phyloP scores from a whole-genome alignment of 1,284 basidiomycete species.

The Bjerkandera adusta region DNA sequence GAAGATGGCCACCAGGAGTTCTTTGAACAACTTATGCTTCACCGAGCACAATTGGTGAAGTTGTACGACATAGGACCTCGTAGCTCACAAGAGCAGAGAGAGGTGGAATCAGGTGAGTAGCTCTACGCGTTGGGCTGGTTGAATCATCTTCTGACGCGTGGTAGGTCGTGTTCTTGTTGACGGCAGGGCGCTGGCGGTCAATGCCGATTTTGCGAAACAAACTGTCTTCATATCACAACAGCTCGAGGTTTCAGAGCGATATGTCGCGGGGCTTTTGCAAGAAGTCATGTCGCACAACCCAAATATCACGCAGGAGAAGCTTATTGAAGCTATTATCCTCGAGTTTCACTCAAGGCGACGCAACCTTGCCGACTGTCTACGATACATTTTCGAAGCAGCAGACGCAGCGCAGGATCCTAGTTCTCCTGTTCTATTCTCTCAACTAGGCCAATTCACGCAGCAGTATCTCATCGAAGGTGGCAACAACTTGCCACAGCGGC shows the following conservation, averaged over 20 bases:
- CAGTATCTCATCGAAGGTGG: slow-evolving; percentile 43
- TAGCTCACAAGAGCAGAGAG: slow-evolving; percentile 61
- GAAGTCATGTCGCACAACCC: slow-evolving; percentile 61
- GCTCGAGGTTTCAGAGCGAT: slow-evolving; percentile 75
- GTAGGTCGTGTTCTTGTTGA: slow-evolving; percentile 61
- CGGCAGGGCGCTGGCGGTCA: slow-evolving; percentile 62
- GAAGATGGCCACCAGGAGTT: slow-evolving; percentile 66
- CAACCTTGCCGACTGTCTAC: slow-evolving; percentile 64
- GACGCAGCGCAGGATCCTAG: slow-evolving; percentile 38
- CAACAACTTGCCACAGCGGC: slow-evolving; percentile 46
- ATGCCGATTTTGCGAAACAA: slow-evolving; percentile 73
- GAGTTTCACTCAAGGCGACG: slow-evolving; percentile 68
- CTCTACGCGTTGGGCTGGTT: slow-evolving; percentile 2
- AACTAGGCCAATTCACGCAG: slow-evolving; percentile 51
- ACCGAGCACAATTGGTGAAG: slow-evolving; percentile 57
- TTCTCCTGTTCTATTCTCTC: slow-evolving; percentile 41
- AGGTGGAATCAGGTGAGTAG: slow-evolving; percentile 68
- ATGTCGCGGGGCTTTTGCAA: slow-evolving; percentile 68
- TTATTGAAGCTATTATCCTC: slow-evolving; percentile 62
- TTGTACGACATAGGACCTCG: slow-evolving; percentile 64
- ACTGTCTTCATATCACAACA: slow-evolving; percentile 73
- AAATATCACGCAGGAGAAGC: slow-evolving; percentile 53
- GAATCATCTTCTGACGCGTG: background rate
- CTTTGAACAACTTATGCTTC: slow-evolving; percentile 68
- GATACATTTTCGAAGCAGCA: slow-evolving; percentile 47